These are phyloP conservation scores for Fusarium temperatum DNA, from an alignment of 2,329 filamentous ascomycete species.

Conservation along the genomic window DNA sequence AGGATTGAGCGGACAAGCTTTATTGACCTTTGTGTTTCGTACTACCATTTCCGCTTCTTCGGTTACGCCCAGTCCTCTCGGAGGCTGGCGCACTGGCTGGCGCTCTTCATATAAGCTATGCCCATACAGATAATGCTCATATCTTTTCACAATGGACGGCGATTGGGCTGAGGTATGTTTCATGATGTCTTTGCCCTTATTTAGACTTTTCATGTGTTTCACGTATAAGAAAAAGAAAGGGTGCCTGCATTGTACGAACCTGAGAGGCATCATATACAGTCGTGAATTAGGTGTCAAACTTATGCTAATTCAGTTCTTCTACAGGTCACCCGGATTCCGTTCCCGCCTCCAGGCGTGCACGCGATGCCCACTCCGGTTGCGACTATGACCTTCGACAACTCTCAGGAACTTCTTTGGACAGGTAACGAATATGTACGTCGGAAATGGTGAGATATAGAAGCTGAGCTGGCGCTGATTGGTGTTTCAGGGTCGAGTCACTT, in stretches of 20 bases:
- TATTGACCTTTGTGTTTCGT: neutral
- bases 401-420: conserved; percentile 90
- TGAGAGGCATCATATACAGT: neutral
- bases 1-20: neutral
- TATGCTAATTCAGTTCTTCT: conserved; percentile 13
- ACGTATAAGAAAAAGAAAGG: neutral
- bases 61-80: conserved; percentile 2
- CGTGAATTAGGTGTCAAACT: neutral
- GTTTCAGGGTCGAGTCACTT: conserved; percentile 81
- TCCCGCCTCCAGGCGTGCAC: conserved; percentile 79
- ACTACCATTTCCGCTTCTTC: neutral
- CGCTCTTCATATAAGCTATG: conserved; percentile 43
- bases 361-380: conserved; percentile 76
- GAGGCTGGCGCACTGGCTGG: conserved; percentile 17
- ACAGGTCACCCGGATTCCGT: conserved; percentile 81
- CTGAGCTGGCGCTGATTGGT: conserved; percentile 35
- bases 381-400: conserved; percentile 87
- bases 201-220: neutral
- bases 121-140: conserved; percentile 47
- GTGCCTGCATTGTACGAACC: neutral
- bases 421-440: conserved; percentile 85
- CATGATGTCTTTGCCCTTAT: neutral
- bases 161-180: conserved; percentile 73
- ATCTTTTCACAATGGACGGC: conserved; percentile 66
- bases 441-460: neutral